A percentile compares a stretch with the other conserved stretches of the same genome.
phyloP scores from a whole-genome alignment of 176 grass and related monocot genomes.

The Oropetium thomaeum region DNA sequence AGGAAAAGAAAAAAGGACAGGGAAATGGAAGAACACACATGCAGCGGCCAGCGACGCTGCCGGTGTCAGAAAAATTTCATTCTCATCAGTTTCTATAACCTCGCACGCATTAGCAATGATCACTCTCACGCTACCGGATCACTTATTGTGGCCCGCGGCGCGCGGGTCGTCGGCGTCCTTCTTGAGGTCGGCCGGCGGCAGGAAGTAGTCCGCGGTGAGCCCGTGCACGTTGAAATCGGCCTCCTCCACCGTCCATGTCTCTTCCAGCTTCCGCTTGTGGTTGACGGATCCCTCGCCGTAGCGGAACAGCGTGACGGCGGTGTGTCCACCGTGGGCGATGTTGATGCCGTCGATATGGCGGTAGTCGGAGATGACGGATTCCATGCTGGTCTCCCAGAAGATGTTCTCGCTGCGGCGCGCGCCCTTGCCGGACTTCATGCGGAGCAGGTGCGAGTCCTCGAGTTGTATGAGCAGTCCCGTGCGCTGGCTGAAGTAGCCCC shows the following conservation, averaged over 20 bases:
- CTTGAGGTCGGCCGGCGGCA: slow-evolving; percentile 72
- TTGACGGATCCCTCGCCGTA: slow-evolving; percentile 95
- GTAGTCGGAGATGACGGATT: slow-evolving; percentile 87
- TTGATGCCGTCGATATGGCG: slow-evolving; percentile 81
- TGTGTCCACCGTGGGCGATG: slow-evolving; percentile 83
- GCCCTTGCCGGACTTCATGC: slow-evolving; percentile 81
- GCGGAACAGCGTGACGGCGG: slow-evolving; percentile 71
- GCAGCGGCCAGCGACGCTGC: background rate
- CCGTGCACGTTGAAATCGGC: slow-evolving; percentile 86
- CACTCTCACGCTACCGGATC: background rate
- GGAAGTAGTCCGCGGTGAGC: slow-evolving; percentile 63
- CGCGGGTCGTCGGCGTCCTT: slow-evolving; percentile 41
- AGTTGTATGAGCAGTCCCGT: slow-evolving; percentile 96
- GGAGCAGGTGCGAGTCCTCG: slow-evolving; percentile 84
- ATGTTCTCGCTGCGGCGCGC: slow-evolving; percentile 66
- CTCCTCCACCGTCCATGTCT: slow-evolving; percentile 95
- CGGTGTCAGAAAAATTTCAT: background rate
- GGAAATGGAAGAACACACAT: slow-evolving; percentile 3
- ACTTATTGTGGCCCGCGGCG: slow-evolving; percentile 2
- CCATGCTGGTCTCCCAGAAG: slow-evolving; percentile 98
- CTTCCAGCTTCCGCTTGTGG: slow-evolving; percentile 94
- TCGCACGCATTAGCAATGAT: background rate
- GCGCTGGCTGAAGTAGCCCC: slow-evolving; percentile 98
- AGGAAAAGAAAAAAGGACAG: background rate
- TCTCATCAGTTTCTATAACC: background rate